phyloP scores from a whole-genome alignment of 345 rosid species.

The Eutrema heterophyllum region DNA sequence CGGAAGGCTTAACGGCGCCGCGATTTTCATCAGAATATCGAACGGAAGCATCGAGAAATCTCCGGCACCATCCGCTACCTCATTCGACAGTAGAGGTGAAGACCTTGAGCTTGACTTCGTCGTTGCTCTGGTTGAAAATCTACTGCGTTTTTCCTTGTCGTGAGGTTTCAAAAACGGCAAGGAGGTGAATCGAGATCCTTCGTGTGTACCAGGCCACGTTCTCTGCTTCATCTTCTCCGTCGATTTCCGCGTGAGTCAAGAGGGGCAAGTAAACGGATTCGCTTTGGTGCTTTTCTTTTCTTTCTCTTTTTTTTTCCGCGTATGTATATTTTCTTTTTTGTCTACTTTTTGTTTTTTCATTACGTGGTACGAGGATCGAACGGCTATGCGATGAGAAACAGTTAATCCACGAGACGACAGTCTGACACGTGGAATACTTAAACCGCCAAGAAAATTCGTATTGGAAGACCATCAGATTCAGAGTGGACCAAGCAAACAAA shows the following conservation, averaged over 20 bases:
- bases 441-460: slow-evolving; percentile 24
- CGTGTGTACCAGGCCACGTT: slow-evolving; percentile 51
- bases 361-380: neutral
- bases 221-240: slow-evolving; percentile 43
- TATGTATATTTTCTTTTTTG: neutral
- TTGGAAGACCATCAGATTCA: neutral
- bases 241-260: slow-evolving; percentile 14
- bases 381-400: slow-evolving; percentile 1
- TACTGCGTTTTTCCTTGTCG: slow-evolving; percentile 20
- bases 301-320: neutral
- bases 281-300: neutral
- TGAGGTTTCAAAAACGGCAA: slow-evolving; percentile 17
- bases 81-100: slow-evolving; percentile 1
- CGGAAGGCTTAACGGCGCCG: slow-evolving; percentile 61
- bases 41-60: slow-evolving; percentile 74
- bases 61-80: neutral
- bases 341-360: neutral
- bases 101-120: slow-evolving; percentile 11
- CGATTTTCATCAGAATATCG: slow-evolving; percentile 58
- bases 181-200: slow-evolving; percentile 38
- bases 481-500: neutral
- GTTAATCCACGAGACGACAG: neutral
- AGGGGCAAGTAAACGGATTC: slow-evolving; percentile 8
- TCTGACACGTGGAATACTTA: slow-evolving; percentile 15
- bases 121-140: slow-evolving; percentile 13